Conservation (phyloP, 73 alveolate genomes). For the Paramecium sonneborni region DNA sequence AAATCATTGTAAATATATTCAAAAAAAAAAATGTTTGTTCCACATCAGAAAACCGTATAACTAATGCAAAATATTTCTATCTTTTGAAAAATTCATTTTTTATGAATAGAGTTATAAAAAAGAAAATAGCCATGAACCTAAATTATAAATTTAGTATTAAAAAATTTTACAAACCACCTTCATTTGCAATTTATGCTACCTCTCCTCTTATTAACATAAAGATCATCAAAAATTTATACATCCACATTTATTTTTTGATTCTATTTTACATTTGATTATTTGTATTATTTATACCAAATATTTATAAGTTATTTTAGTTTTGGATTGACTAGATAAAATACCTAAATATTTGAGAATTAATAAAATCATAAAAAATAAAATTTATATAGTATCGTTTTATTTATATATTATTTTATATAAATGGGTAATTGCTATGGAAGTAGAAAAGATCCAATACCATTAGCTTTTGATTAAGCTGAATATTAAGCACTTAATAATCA, state of each 20-base stretch:
- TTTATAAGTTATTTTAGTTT: too few relatives aligned
- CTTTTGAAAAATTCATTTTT: constrained; percentile 34
- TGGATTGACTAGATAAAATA: too few relatives aligned
- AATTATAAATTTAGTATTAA: background rate
- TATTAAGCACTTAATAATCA: background rate
- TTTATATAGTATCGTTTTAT: constrained; percentile 1
- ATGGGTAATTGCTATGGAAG: constrained; percentile 36
- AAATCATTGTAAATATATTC: constrained; percentile 38
- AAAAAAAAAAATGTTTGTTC: constrained; percentile 48
- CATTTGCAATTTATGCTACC: constrained; percentile 34
- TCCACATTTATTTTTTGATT: too few relatives aligned
- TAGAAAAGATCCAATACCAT: background rate
- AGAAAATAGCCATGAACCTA: background rate
- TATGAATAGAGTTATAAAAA: constrained; percentile 35
- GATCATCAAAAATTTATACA: constrained; percentile 17
- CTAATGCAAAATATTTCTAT: constrained; percentile 51
- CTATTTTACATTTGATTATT: too few relatives aligned
- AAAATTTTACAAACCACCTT: constrained; percentile 48
- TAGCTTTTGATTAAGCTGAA: constrained; percentile 23
- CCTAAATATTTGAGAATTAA: too few relatives aligned
- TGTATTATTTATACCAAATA: too few relatives aligned
- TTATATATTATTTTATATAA: background rate
- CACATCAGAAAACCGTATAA: constrained; percentile 64
- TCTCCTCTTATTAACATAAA: constrained; percentile 50
- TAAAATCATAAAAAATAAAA: background rate